Conservation (phyloP, 2,329 filamentous ascomycete species). For the Stagonosporopsis tanaceti region DNA sequence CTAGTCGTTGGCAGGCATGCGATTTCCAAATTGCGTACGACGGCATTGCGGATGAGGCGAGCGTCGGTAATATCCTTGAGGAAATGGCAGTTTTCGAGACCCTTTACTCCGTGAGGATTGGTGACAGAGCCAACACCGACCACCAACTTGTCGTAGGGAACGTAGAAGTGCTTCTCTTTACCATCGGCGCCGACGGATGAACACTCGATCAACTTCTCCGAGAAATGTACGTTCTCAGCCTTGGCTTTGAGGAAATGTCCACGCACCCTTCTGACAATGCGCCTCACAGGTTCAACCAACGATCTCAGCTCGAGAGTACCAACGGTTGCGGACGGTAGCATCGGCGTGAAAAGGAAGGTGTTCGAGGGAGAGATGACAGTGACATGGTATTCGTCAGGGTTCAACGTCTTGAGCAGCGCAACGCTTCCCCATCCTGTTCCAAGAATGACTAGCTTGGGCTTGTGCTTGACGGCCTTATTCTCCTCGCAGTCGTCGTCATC, state of each 20-base stretch:
- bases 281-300: slow-evolving; percentile 89
- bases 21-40: slow-evolving; percentile 87
- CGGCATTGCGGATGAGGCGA: slow-evolving; percentile 83
- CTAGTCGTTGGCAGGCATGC: slow-evolving; percentile 92
- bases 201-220: slow-evolving; percentile 87
- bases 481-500: slow-evolving; percentile 84
- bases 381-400: slow-evolving; percentile 92
- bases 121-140: slow-evolving; percentile 90
- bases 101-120: slow-evolving; percentile 95
- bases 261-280: slow-evolving; percentile 77
- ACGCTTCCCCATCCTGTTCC: slow-evolving; percentile 97
- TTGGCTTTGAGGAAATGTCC: slow-evolving; percentile 90
- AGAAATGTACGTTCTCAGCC: slow-evolving; percentile 91
- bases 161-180: slow-evolving; percentile 82
- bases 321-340: slow-evolving; percentile 96
- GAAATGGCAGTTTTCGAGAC: slow-evolving; percentile 91
- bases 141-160: slow-evolving; percentile 97
- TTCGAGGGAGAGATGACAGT: slow-evolving; percentile 94
- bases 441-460: slow-evolving; percentile 90
- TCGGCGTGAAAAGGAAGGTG: slow-evolving; percentile 97
- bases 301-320: slow-evolving; percentile 92
- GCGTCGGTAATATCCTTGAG: slow-evolving; percentile 96
- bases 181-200: slow-evolving; percentile 75
- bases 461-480: slow-evolving; percentile 77
- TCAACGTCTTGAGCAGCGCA: slow-evolving; percentile 86